phyloP scores from a whole-genome alignment of 257 asterid species.

The Capsicum rhomboideum region DNA sequence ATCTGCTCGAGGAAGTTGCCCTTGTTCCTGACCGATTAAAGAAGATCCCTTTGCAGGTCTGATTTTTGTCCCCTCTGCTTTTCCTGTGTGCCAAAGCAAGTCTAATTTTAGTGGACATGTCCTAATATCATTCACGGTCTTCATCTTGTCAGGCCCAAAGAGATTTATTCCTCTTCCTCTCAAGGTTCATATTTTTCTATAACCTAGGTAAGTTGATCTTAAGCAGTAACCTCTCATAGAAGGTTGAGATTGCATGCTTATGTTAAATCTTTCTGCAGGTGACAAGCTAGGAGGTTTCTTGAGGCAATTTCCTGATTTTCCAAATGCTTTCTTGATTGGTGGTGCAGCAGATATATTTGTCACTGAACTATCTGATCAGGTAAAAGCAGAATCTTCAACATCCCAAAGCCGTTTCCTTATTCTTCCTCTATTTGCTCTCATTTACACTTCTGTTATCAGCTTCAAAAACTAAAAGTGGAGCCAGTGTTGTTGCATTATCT shows the following conservation, averaged over 20 bases:
- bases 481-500: slow-evolving; percentile 95
- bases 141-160: slow-evolving; percentile 61
- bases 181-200: slow-evolving; percentile 72
- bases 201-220: slow-evolving; percentile 43
- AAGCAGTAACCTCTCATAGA: slow-evolving; percentile 1
- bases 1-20: slow-evolving; percentile 86
- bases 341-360: slow-evolving; percentile 73
- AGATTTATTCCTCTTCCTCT: slow-evolving; percentile 73
- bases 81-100: neutral
- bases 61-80: neutral
- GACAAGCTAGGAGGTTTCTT: slow-evolving; percentile 70
- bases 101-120: neutral
- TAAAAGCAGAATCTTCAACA: slow-evolving; percentile 16
- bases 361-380: slow-evolving; percentile 90
- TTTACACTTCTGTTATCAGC: slow-evolving; percentile 32
- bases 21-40: slow-evolving; percentile 54
- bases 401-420: neutral
- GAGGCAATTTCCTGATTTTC: slow-evolving; percentile 74
- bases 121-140: neutral
- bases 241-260: slow-evolving; percentile 4
- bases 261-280: slow-evolving; percentile 27
- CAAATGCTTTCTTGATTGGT: slow-evolving; percentile 84
- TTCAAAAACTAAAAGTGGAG: slow-evolving; percentile 92
- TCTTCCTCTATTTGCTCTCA: neutral
- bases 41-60: slow-evolving; percentile 84